These are phyloP conservation scores for Petunia hybrid DNA, from an alignment of 305 asterid species.

Conservation along the genomic window DNA sequence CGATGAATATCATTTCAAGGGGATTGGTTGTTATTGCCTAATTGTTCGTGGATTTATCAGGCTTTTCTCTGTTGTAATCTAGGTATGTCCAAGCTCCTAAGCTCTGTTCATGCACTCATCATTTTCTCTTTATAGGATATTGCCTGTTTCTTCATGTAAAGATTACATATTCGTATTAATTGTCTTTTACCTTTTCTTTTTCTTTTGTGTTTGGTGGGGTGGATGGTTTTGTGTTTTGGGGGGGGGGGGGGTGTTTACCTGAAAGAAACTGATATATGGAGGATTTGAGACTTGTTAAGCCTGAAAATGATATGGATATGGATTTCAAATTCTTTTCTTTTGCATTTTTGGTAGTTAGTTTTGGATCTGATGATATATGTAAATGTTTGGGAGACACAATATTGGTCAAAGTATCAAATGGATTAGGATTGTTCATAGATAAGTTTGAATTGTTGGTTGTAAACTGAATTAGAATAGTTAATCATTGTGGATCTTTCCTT, in stretches of 20 bases:
- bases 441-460: constrained; percentile 8
- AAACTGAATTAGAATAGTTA: neutral
- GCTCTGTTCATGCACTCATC: neutral
- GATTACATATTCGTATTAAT: constrained; percentile 4
- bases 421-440: neutral
- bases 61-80: neutral
- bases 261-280: neutral
- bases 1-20: neutral
- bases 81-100: neutral
- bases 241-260: neutral
- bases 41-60: neutral
- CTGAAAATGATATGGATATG: neutral
- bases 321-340: neutral
- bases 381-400: neutral
- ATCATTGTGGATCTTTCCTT: neutral
- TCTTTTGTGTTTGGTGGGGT: neutral
- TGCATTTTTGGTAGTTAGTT: neutral
- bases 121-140: neutral
- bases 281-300: neutral
- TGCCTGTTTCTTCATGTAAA: neutral
- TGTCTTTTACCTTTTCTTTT: neutral
- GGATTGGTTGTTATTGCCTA: neutral
- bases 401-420: constrained; percentile 3
- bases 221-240: no score
- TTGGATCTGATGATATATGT: constrained; percentile 4